These are phyloP conservation scores for Paraconiothyrium sp. DNA, from an alignment of 2,329 filamentous ascomycete genomes.

Conservation along the genomic window DNA sequence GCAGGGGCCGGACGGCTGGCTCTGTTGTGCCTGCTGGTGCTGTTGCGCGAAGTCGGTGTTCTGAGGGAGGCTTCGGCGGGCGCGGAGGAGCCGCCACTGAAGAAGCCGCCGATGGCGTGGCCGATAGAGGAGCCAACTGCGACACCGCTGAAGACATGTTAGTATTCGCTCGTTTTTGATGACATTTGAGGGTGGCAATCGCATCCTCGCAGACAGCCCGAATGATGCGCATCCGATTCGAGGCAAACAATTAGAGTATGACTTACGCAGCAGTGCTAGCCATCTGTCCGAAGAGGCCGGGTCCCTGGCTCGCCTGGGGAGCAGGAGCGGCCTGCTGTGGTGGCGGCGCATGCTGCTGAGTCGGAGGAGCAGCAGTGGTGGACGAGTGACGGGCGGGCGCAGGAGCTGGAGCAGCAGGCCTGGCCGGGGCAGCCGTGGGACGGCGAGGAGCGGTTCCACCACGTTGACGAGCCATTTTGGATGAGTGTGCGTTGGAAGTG, in stretches of 20 bases:
- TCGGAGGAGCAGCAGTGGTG: conserved; percentile 65
- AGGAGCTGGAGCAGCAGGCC: conserved; percentile 63
- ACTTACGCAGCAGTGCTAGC: conserved; percentile 96
- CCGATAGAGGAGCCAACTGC: conserved; percentile 95
- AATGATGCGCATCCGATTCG: neutral
- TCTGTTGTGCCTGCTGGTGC: conserved; percentile 54
- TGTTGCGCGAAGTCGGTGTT: conserved; percentile 39
- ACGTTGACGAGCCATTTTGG: conserved; percentile 61
- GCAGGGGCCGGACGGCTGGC: conserved; percentile 62
- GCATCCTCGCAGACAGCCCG: neutral
- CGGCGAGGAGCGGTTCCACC: conserved; percentile 56
- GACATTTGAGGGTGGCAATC: conserved; percentile 10
- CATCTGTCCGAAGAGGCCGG: conserved; percentile 95
- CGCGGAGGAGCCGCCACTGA: conserved; percentile 73
- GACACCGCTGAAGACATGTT: conserved; percentile 75
- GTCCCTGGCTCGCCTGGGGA: conserved; percentile 67
- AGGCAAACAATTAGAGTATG: neutral
- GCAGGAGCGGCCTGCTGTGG: conserved; percentile 54
- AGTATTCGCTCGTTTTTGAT: conserved; percentile 15
- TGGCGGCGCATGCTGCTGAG: conserved; percentile 59
- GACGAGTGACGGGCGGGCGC: conserved; percentile 69
- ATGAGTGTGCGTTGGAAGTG: conserved; percentile 21
- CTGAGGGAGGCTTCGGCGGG: conserved; percentile 58
- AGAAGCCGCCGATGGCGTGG: conserved; percentile 90
- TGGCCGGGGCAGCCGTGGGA: conserved; percentile 54